Base-by-base conservation (phyloP, 345 rosid genomes). In the Boechera divaricarpa region DNA sequence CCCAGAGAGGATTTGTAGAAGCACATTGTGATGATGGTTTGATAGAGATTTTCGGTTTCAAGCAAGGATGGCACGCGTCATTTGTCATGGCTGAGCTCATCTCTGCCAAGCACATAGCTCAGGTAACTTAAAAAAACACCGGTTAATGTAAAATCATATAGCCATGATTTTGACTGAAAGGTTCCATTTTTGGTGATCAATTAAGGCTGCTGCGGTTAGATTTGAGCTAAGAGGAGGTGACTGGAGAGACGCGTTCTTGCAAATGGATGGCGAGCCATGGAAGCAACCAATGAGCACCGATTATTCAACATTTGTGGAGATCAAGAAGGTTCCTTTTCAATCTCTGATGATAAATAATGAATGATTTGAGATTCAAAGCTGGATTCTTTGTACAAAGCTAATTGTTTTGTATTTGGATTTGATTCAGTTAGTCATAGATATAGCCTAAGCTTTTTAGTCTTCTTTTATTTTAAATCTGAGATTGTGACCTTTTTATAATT, bases 181-280 rank as follows among this genome's bases (percentile, higher is more conserved):
- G 16, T 68, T 76, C 6, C 7, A 12, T 2, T 12, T 53, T 54
- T 33, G 58, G 64, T 36, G 59, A 24, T 45, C 12, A 7, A 4
- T 38, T 7, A 80, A 96, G 97, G 99, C 97, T 51, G 90, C 97
- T 26, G 94, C 96, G 0, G 87, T 96, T 49, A 85, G 98, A 77
- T 80, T 96, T 70, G 99, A 96, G 85, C 63, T 96, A 33, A 83
- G 98, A 71, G 95, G 99, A 2, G 98, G 99, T 57, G 98, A 91
- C 53, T 87, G 99, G 97, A 86, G 75, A 76, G 85, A 91, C 8
- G 94, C 90, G 8, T 96, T 70, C 80, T 80, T 93, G 92, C 99
- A 93, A 87, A 96, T 96, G 96, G 99, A 96, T 56, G 99, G 99
- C 0, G 98, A 96, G 80, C 98, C 98, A 9, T 91, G 99, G 98